phyloP scores from a whole-genome alignment of 179 eudicot genomes.

The Beta macrorhiza region DNA sequence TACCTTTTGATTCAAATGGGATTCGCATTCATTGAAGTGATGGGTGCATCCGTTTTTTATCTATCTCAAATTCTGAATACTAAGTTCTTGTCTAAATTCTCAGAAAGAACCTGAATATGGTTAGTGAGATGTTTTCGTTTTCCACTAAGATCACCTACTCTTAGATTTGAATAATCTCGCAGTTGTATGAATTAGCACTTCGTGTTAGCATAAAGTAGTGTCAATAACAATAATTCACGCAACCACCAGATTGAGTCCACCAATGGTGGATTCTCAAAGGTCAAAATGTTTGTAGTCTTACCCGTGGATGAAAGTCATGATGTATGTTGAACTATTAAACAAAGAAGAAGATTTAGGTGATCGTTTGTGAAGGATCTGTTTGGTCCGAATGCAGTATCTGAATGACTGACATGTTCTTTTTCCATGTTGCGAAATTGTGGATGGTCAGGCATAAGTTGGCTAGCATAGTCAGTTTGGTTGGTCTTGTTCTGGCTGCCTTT shows the following conservation, averaged over 20 bases:
- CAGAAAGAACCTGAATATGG: neutral
- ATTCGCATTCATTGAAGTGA: neutral
- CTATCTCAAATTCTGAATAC: neutral
- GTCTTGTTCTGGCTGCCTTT: neutral
- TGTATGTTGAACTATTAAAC: neutral
- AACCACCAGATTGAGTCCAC: neutral
- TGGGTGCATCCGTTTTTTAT: neutral
- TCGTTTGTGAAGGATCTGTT: neutral
- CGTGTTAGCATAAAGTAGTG: neutral
- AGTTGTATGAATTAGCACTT: neutral
- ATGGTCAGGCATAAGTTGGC: neutral
- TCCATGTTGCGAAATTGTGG: neutral
- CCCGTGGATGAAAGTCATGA: neutral
- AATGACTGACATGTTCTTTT: neutral
- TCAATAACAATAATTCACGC: neutral
- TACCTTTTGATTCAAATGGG: neutral
- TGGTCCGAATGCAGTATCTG: neutral
- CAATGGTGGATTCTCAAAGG: neutral
- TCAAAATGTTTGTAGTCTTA: conserved; percentile 1
- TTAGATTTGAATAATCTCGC: neutral
- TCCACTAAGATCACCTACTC: neutral
- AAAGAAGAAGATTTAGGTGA: neutral
- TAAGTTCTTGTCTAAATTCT: neutral
- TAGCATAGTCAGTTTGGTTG: conserved; percentile 8
- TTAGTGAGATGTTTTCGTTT: neutral